Evolutionary conservation across 257 asterid species (phyloP).

Genomic region (Plantago elongata): DNA sequence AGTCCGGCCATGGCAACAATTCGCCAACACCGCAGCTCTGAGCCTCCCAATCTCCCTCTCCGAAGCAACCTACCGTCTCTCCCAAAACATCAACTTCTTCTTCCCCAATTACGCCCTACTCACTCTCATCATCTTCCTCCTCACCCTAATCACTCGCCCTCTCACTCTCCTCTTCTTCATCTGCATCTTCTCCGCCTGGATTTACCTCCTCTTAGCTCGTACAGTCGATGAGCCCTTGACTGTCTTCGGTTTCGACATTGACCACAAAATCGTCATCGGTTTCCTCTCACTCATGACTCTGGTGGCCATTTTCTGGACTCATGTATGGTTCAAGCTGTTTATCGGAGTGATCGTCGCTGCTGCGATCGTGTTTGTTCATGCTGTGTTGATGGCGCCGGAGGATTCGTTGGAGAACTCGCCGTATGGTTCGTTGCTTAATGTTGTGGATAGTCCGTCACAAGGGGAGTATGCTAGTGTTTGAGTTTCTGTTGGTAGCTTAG

Average conservation of each 20-base stretch:
- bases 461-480: constrained; percentile 74
- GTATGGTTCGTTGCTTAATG: constrained; percentile 75
- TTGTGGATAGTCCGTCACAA: constrained; percentile 52
- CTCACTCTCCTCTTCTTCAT: constrained; percentile 61
- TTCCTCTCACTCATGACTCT: constrained; percentile 43
- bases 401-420: constrained; percentile 71
- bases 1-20: constrained; percentile 72
- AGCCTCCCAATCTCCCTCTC: constrained; percentile 80
- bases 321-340: constrained; percentile 55
- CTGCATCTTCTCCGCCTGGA: constrained; percentile 43
- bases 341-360: constrained; percentile 46
- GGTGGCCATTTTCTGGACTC: constrained; percentile 49
- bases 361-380: constrained; percentile 50
- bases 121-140: constrained; percentile 40
- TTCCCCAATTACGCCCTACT: constrained; percentile 63
- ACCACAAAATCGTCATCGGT: constrained; percentile 45
- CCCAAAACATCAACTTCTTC: constrained; percentile 65
- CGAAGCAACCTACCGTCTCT: constrained; percentile 68
- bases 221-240: constrained; percentile 45
- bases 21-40: constrained; percentile 45
- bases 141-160: constrained; percentile 67
- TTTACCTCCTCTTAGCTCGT: constrained; percentile 35
- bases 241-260: constrained; percentile 45
- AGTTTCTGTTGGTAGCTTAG: constrained; percentile 6
- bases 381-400: constrained; percentile 74